Conservation (phyloP, 495 filamentous ascomycete genomes). For the Lepidopterella palustris region DNA sequence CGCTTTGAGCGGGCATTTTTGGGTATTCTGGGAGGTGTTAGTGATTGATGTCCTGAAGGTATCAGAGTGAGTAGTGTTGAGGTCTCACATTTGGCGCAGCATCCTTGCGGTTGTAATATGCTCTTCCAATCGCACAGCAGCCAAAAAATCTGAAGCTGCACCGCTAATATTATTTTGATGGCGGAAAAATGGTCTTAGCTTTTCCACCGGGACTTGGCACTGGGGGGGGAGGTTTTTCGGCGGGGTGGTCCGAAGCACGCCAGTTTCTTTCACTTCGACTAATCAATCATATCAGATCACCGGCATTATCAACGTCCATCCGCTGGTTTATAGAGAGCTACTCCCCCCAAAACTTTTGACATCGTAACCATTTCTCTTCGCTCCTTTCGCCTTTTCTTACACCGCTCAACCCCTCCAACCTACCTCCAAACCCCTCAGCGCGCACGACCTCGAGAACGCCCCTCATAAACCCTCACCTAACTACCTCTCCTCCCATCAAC, state of each 20-base stretch:
- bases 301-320: not conserved
- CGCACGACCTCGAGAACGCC: not conserved
- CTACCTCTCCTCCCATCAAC: not conserved
- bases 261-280: conserved; percentile 1
- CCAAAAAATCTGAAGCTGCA: no score
- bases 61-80: conserved; percentile 8
- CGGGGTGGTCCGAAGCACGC: not conserved
- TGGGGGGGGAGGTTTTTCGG: not conserved
- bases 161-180: no score
- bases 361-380: not conserved
- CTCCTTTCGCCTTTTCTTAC: not conserved
- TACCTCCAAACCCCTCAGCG: not conserved
- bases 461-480: no score
- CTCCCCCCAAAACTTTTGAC: no score
- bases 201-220: not conserved
- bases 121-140: not conserved
- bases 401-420: no score
- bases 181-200: no score
- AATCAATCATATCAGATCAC: conserved; percentile 4
- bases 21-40: conserved; percentile 59
- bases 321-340: not conserved
- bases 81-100: conserved; percentile 46
- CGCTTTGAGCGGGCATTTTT: conserved; percentile 91
- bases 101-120: conserved; percentile 26
- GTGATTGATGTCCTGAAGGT: conserved; percentile 1